Evolutionary conservation across 164 flowering plant genomes (phyloP).

Genomic region (Macadamia tetraphylla): DNA sequence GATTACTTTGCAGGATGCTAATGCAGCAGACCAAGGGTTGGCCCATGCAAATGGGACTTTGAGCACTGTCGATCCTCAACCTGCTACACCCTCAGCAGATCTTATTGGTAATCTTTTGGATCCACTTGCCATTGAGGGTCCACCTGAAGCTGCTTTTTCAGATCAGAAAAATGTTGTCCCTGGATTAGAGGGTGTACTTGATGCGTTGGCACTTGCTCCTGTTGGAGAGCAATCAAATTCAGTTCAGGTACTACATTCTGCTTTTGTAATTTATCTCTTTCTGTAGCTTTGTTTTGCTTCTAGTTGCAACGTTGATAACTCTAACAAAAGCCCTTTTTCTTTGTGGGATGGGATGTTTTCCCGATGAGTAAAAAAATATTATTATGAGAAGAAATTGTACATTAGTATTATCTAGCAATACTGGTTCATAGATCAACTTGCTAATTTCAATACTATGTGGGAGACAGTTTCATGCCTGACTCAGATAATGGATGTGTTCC

Average conservation of each 20-base stretch:
- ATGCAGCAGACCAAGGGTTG: conserved; percentile 34
- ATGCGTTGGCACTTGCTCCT: conserved; percentile 81
- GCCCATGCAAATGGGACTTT: conserved; percentile 62
- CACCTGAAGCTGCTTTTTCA: conserved; percentile 42
- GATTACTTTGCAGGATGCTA: conserved; percentile 43
- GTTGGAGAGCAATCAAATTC: conserved; percentile 58
- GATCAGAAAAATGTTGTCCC: conserved; percentile 36
- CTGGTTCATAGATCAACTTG: too few species aligned
- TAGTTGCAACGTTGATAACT: too few species aligned
- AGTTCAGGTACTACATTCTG: conserved; percentile 59
- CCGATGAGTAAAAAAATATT: too few species aligned
- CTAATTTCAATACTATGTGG: too few species aligned
- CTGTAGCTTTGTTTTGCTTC: too few species aligned
- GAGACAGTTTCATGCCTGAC: too few species aligned
- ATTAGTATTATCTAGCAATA: too few species aligned
- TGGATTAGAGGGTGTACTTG: conserved; percentile 43
- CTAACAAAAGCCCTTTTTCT: too few species aligned
- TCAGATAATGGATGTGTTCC: too few species aligned
- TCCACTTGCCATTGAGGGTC: conserved; percentile 90
- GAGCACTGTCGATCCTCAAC: conserved; percentile 54
- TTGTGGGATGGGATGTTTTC: too few species aligned
- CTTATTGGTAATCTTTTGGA: conserved; percentile 91
- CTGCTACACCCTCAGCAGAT: conserved; percentile 60
- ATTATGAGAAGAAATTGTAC: too few species aligned
- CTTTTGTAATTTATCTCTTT: too few species aligned